Conservation (phyloP, 2,329 filamentous ascomycete genomes). For the Fusarium odoratissimum region DNA sequence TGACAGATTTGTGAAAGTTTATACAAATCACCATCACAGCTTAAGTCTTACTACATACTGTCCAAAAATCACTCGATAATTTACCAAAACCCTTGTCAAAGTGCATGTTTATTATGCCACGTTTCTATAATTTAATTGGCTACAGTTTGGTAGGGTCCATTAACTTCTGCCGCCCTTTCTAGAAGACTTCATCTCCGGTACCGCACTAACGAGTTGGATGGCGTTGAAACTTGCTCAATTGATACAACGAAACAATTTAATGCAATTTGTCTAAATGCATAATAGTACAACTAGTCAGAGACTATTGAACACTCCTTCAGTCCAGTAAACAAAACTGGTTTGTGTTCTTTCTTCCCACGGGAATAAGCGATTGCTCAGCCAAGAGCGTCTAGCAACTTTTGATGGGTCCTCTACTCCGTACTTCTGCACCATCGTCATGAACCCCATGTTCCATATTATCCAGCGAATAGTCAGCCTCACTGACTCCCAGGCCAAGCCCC, state of each 20-base stretch:
- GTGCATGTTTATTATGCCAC: constrained; percentile 9
- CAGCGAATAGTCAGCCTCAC: constrained; percentile 14
- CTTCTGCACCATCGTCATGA: background rate
- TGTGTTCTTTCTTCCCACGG: constrained; percentile 5
- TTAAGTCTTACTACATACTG: background rate
- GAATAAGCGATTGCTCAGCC: constrained; percentile 24
- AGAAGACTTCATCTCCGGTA: constrained; percentile 42
- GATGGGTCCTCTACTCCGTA: constrained; percentile 1
- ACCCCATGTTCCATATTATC: constrained; percentile 1
- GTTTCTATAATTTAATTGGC: constrained; percentile 28
- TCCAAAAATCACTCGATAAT: background rate
- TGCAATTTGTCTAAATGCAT: background rate
- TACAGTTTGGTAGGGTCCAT: background rate
- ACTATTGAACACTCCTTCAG: background rate
- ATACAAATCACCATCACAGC: background rate
- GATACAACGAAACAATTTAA: constrained; percentile 1
- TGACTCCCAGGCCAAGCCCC: constrained; percentile 52
- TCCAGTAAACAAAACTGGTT: background rate
- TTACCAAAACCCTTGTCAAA: background rate
- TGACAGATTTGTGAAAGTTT: background rate
- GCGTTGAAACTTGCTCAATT: constrained; percentile 9
- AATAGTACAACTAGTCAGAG: background rate
- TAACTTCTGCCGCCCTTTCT: constrained; percentile 42
- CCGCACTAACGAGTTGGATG: constrained; percentile 5
- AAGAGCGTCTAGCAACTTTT: constrained; percentile 10